phyloP scores from a whole-genome alignment of 108 stramenopile species.

The Craspedostauros australis region DNA sequence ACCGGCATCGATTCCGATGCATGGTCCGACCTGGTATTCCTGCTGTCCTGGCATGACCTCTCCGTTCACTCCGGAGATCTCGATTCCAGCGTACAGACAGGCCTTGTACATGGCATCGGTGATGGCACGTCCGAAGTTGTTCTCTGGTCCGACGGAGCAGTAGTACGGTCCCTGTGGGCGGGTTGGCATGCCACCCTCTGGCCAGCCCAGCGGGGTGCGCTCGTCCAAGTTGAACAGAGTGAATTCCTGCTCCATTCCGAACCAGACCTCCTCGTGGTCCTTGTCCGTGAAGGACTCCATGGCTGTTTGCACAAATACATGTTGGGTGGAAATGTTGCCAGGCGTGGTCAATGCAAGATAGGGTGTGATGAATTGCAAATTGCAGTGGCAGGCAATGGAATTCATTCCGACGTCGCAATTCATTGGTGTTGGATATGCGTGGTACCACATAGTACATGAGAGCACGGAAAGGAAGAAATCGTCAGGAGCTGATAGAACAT shows the following conservation, averaged over 20 bases:
- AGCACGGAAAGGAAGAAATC: no score
- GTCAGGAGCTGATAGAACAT: no score
- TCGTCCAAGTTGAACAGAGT: slow-evolving; percentile 94
- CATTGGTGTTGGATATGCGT: no score
- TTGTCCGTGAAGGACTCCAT: slow-evolving; percentile 70
- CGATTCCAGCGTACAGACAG: slow-evolving; percentile 92
- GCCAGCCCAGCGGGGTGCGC: slow-evolving; percentile 93
- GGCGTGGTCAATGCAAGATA: background rate
- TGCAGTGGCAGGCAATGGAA: no score
- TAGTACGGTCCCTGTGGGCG: slow-evolving; percentile 97
- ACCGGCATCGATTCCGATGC: slow-evolving; percentile 95
- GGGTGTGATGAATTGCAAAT: no score
- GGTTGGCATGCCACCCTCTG: slow-evolving; percentile 79
- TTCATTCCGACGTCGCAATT: no score
- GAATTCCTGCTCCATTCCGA: slow-evolving; percentile 98
- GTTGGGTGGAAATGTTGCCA: background rate
- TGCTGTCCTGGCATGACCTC: slow-evolving; percentile 99
- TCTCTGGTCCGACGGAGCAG: slow-evolving; percentile 93
- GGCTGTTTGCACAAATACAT: slow-evolving; percentile 25
- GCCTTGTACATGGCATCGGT: slow-evolving; percentile 94
- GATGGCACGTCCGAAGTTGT: slow-evolving; percentile 89
- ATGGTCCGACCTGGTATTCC: slow-evolving; percentile 98
- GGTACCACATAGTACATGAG: no score
- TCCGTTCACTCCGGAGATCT: slow-evolving; percentile 94
- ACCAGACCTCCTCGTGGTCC: slow-evolving; percentile 82